These are phyloP conservation scores for Miamiensis avidus DNA, from an alignment of 169 alveolate species.

Conservation along the genomic window DNA sequence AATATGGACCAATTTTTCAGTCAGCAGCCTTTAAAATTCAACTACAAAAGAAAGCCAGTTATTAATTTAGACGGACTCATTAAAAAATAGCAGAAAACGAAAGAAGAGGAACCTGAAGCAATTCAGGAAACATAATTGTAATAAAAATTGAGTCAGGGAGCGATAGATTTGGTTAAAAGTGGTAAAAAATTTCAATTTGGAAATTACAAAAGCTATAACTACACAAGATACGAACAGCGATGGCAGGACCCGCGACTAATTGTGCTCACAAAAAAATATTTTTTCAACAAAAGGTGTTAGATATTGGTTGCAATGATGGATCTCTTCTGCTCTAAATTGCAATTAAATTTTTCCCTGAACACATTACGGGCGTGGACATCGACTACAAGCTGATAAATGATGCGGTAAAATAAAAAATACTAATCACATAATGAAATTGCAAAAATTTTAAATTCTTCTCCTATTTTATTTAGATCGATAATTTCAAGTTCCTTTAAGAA, in stretches of 20 bases:
- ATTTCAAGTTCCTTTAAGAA: too few relatives aligned
- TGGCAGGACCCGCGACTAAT: constrained; percentile 61
- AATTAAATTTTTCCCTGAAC: constrained; percentile 46
- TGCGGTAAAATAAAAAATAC: constrained; percentile 34
- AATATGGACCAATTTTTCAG: too few relatives aligned
- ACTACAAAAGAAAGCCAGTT: too few relatives aligned
- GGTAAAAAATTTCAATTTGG: constrained; percentile 48
- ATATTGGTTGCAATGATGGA: constrained; percentile 77
- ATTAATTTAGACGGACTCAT: too few relatives aligned
- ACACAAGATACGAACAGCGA: constrained; percentile 20
- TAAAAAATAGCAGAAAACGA: too few relatives aligned
- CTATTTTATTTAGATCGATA: too few relatives aligned
- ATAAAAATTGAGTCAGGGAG: constrained; percentile 16
- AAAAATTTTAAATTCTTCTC: too few relatives aligned
- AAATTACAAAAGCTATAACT: constrained; percentile 41
- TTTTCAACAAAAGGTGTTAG: constrained; percentile 56
- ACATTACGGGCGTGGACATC: constrained; percentile 62
- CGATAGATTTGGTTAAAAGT: constrained; percentile 12
- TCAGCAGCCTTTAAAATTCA: too few relatives aligned
- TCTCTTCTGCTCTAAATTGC: constrained; percentile 55
- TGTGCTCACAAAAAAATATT: constrained; percentile 32
- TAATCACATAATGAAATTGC: not conserved
- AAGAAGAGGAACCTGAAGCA: too few relatives aligned
- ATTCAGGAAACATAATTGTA: too few relatives aligned
- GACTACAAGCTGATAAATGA: constrained; percentile 53